Conservation (phyloP, 2,329 filamentous ascomycete genomes). For the Ophiosphaerella korrae region DNA sequence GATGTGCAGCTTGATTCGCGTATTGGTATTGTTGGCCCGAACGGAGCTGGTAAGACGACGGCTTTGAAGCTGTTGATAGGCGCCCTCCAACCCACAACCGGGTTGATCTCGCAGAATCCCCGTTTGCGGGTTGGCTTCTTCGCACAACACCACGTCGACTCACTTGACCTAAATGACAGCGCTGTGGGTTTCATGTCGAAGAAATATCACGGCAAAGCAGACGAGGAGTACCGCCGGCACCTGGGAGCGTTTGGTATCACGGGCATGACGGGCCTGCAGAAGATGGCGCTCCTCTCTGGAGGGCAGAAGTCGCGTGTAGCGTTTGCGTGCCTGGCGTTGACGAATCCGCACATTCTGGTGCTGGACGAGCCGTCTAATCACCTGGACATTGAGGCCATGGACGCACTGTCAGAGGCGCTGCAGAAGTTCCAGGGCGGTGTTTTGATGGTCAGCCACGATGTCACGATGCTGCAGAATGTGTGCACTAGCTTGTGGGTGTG, state of each 20-base stretch:
- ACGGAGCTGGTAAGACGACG: constrained; percentile 98
- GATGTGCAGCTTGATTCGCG: constrained; percentile 97
- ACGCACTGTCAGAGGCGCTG: constrained; percentile 84
- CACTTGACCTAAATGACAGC: constrained; percentile 84
- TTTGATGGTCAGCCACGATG: constrained; percentile 98
- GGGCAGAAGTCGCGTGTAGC: constrained; percentile 98
- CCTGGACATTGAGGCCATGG: constrained; percentile 99
- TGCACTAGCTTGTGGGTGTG: constrained; percentile 97
- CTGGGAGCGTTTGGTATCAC: constrained; percentile 86
- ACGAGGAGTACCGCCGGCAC: constrained; percentile 96
- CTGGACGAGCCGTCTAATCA: constrained; percentile 99
- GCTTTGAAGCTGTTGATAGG: constrained; percentile 97
- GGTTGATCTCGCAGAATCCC: constrained; percentile 85
- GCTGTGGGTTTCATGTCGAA: constrained; percentile 97
- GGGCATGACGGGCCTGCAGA: constrained; percentile 93
- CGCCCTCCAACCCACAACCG: constrained; percentile 74
- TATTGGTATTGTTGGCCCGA: constrained; percentile 98
- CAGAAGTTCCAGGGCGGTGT: constrained; percentile 90
- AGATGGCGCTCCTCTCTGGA: constrained; percentile 91
- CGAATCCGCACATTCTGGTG: constrained; percentile 94
- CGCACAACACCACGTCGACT: constrained; percentile 97
- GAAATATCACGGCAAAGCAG: constrained; percentile 84
- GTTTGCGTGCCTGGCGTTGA: constrained; percentile 92
- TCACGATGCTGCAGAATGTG: constrained; percentile 96
- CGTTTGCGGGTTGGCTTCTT: constrained; percentile 94